phyloP scores from a whole-genome alignment of 306 rosid species.

The Sindora glabra region DNA sequence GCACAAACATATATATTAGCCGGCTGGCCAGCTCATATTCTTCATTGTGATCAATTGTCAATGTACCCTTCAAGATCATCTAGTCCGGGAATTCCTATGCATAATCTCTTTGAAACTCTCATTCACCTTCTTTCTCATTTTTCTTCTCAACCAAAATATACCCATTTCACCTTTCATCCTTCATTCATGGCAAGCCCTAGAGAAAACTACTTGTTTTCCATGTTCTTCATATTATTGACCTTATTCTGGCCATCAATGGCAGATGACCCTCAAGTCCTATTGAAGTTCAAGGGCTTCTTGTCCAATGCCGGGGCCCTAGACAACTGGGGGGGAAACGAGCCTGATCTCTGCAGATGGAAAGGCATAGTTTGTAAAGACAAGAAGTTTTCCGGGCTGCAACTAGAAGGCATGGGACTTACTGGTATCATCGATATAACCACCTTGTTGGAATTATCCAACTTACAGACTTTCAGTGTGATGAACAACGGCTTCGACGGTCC shows the following conservation, averaged over 20 bases:
- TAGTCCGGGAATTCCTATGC: neutral
- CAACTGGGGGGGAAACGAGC: slow-evolving; percentile 41
- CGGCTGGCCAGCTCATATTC: slow-evolving; percentile 64
- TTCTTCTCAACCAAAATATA: neutral
- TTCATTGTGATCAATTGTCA: slow-evolving; percentile 32
- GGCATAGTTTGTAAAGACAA: slow-evolving; percentile 42
- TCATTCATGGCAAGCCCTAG: slow-evolving; percentile 21
- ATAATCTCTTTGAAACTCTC: neutral
- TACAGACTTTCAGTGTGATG: slow-evolving; percentile 48
- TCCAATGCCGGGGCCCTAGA: slow-evolving; percentile 28
- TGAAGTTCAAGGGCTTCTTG: slow-evolving; percentile 41
- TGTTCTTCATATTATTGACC: slow-evolving; percentile 5
- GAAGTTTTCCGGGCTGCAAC: slow-evolving; percentile 19
- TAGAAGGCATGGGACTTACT: slow-evolving; percentile 52
- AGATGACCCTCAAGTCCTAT: slow-evolving; percentile 25
- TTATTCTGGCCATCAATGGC: slow-evolving; percentile 10
- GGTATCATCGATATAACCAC: slow-evolving; percentile 44
- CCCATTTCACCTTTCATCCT: slow-evolving; percentile 10
- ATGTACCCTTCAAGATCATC: slow-evolving; percentile 2
- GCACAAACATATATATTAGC: slow-evolving; percentile 21
- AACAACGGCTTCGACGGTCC: slow-evolving; percentile 50
- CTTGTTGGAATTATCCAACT: slow-evolving; percentile 20
- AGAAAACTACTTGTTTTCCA: neutral
- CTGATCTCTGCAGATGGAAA: slow-evolving; percentile 47
- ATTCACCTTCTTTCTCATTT: neutral